phyloP scores from a whole-genome alignment of 108 stramenopile species.

The Pseudonitzschia delicatissima region DNA sequence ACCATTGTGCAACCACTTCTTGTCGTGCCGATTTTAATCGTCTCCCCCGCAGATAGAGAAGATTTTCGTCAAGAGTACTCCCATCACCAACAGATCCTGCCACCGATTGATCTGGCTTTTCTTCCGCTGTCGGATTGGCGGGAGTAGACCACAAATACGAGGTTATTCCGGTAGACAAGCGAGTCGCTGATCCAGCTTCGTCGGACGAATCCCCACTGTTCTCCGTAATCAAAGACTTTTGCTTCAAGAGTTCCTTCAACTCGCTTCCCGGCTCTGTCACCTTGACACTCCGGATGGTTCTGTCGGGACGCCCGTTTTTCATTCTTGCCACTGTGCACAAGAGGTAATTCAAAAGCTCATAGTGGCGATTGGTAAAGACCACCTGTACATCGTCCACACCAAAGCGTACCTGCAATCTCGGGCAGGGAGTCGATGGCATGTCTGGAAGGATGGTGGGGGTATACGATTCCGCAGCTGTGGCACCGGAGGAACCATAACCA shows the following conservation, averaged over 20 bases:
- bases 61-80: neutral
- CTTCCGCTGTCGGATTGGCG: neutral
- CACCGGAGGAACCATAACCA: too few species aligned
- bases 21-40: conserved; percentile 3
- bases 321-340: conserved; percentile 42
- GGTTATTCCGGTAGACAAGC: neutral
- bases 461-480: neutral
- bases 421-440: conserved; percentile 1
- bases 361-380: conserved; percentile 55
- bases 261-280: conserved; percentile 20
- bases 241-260: conserved; percentile 11
- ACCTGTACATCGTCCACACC: conserved; percentile 47
- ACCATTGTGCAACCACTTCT: conserved; percentile 56
- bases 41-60: neutral
- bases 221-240: neutral
- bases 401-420: conserved; percentile 40
- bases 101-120: neutral
- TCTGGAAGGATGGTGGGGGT: conserved; percentile 13
- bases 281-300: conserved; percentile 46
- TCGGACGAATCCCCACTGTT: neutral
- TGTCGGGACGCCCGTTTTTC: conserved; percentile 61
- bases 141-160: neutral
- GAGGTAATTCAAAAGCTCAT: conserved; percentile 50
- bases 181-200: neutral
- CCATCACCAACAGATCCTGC: neutral